Evolutionary conservation across 306 rosid species (phyloP), one percentile per base, ranked within the genome.

Genomic region (Trifolium fragiferum): DNA sequence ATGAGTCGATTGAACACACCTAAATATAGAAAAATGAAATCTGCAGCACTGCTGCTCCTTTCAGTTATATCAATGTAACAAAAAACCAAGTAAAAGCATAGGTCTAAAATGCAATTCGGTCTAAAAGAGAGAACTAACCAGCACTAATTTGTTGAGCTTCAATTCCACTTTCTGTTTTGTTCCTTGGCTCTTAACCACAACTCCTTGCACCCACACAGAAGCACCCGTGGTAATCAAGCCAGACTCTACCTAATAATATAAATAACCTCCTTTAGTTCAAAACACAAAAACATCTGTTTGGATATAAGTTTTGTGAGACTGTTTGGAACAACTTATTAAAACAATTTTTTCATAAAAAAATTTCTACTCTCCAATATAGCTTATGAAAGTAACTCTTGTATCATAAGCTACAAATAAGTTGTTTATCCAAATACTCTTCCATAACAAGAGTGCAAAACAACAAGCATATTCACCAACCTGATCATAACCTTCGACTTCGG

Each of bases 101-200:
- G 53, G 40, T 46, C 41, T 15, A 64, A 11, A 71, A 35, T 5
- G 40, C 61, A 32, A 32, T 54, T 46, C 35, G 11, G 55, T n/a
- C 32, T 51, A 44, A 3, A 58, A 43, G 5, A 38, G 19, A 32
- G 40, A 53, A 53, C 23, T 53, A 74, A 88, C 98, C 98, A 91
- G 58, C 16, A 91, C 83, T 65, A 93, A 78, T 83, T 91, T 91
- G 55, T 82, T 80, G 77, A 91, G 87, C 84, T 93, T 93, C 90
- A 93, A 75, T 84, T 93, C 98, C 82, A 93, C 91, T 54, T 90
- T 91, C 82, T 91, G 98, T 66, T 91, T 91, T 63, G 98, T 82
- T 38, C 98, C 98, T 76, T 87, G 94, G 77, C 98, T 93, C 73
- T 87, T 66, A 68, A 86, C 91, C 80, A 91, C 76, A 54, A 86